These are phyloP conservation scores for Phlebopus sp. DNA, from an alignment of 1,284 basidiomycete genomes.

Conservation along the genomic window DNA sequence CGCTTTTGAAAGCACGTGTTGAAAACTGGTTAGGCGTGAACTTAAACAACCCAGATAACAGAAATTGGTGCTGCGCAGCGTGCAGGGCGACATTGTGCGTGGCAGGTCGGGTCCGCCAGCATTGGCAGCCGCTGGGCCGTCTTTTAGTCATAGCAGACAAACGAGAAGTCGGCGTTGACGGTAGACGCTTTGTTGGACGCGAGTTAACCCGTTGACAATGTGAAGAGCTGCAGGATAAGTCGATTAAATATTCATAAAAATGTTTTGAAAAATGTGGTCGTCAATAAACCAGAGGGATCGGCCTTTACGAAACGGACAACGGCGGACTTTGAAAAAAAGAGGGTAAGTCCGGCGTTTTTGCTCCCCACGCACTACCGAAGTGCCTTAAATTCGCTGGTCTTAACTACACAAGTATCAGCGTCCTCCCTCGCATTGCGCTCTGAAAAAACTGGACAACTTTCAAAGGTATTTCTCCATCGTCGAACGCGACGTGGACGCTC, in stretches of 20 bases:
- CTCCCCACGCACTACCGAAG: conserved; percentile 44
- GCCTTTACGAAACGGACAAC: conserved; percentile 26
- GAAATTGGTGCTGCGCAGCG: background rate
- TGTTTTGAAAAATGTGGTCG: background rate
- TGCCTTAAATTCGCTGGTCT: conserved; percentile 38
- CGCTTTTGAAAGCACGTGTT: no score
- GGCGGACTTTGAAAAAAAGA: conserved; percentile 44
- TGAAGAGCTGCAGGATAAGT: background rate
- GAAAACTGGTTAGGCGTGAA: no score
- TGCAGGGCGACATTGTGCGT: background rate
- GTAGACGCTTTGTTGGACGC: background rate
- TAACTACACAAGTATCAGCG: conserved; percentile 34
- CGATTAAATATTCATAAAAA: background rate
- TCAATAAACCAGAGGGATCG: conserved; percentile 15
- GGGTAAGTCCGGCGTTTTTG: conserved; percentile 59
- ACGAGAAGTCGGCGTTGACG: background rate
- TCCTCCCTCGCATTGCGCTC: conserved; percentile 37
- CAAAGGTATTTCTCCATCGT: conserved; percentile 33
- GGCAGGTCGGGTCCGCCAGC: no score
- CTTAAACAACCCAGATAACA: background rate
- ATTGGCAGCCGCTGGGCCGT: background rate
- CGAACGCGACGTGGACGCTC: conserved; percentile 6
- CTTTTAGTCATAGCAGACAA: conserved; percentile 1
- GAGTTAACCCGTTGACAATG: background rate
- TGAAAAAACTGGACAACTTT: conserved; percentile 43